phyloP scores from a whole-genome alignment of 2,329 filamentous ascomycete genomes.

The Paracoccidioides lutzii region DNA sequence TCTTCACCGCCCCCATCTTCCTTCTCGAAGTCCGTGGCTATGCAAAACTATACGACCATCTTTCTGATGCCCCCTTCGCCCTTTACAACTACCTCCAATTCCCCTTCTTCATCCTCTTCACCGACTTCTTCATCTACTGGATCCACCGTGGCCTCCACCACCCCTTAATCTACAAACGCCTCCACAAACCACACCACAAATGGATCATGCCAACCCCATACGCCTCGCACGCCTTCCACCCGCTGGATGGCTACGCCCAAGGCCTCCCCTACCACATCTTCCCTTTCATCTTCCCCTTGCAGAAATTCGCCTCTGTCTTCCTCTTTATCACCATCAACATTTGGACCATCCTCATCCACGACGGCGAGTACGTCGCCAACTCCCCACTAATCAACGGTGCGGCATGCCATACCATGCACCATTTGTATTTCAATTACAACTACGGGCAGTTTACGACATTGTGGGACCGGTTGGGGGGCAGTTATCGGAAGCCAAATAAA shows the following conservation, averaged over 20 bases:
- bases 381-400: constrained; percentile 87
- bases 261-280: constrained; percentile 86
- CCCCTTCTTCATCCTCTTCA: constrained; percentile 76
- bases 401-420: constrained; percentile 87
- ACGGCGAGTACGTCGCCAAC: constrained; percentile 87
- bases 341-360: constrained; percentile 93
- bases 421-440: constrained; percentile 79
- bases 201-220: constrained; percentile 98
- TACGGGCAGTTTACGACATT: constrained; percentile 90
- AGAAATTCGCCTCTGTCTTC: constrained; percentile 75
- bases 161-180: constrained; percentile 64
- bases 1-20: constrained; percentile 72
- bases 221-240: constrained; percentile 89
- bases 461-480: constrained; percentile 78
- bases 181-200: constrained; percentile 98
- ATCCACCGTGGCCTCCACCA: constrained; percentile 80
- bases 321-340: constrained; percentile 90
- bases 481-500: constrained; percentile 73
- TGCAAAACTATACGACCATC: constrained; percentile 75
- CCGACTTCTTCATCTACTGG: constrained; percentile 83
- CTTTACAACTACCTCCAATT: constrained; percentile 77
- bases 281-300: constrained; percentile 81
- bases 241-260: constrained; percentile 79
- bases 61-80: constrained; percentile 57
- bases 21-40: constrained; percentile 71